A percentile compares a stretch with the other conserved stretches of the same genome.
Conservation (phyloP, 768 basidiomycete species). For the Fistulinella prunicolor region DNA sequence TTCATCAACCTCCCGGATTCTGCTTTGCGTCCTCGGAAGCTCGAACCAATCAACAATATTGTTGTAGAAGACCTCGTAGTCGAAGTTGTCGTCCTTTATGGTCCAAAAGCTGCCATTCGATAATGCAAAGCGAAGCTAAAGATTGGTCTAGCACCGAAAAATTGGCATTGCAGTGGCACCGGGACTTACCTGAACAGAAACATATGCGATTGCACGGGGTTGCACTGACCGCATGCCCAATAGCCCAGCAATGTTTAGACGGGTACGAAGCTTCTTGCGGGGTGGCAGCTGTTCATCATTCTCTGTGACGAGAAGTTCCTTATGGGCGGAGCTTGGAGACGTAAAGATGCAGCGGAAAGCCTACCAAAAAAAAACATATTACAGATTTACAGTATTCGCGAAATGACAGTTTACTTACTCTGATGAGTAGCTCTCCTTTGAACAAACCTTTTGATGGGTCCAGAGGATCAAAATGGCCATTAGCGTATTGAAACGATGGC, state of each 20-base stretch:
- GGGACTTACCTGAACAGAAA: neutral
- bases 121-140: conserved; percentile 16
- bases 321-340: conserved; percentile 14
- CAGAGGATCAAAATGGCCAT: neutral
- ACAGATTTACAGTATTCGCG: neutral
- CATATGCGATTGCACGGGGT: conserved; percentile 22
- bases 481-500: conserved; percentile 1
- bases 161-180: too few relatives aligned
- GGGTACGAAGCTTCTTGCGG: neutral
- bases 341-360: conserved; percentile 17
- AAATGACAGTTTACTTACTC: neutral
- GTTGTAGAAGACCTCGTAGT: conserved; percentile 13
- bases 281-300: neutral
- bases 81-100: conserved; percentile 2
- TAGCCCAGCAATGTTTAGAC: conserved; percentile 5
- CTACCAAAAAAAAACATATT: neutral
- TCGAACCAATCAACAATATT: conserved; percentile 18
- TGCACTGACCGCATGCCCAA: conserved; percentile 12
- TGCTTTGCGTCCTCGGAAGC: neutral
- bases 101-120: conserved; percentile 8
- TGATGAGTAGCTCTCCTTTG: neutral
- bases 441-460: neutral
- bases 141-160: neutral
- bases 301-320: neutral
- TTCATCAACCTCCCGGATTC: neutral